These are phyloP conservation scores for Moesziomyces sp. DNA, from an alignment of 1,284 basidiomycete genomes.

Conservation along the genomic window DNA sequence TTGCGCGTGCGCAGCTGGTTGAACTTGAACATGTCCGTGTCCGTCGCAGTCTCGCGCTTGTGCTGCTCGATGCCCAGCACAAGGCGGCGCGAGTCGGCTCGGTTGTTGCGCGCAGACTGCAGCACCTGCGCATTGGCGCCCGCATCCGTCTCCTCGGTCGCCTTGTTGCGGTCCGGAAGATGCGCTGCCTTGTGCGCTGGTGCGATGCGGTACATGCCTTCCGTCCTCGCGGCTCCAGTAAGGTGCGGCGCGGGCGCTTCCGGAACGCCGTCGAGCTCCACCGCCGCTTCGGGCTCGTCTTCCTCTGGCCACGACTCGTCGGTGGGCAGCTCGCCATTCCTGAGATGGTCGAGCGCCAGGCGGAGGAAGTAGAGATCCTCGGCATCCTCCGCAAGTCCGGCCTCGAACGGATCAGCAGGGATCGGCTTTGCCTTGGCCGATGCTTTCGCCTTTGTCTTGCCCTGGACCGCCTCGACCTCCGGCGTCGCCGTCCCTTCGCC, in stretches of 20 bases:
- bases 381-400: slow-evolving; percentile 80
- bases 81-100: slow-evolving; percentile 91
- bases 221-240: slow-evolving; percentile 86
- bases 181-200: slow-evolving; percentile 92
- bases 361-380: slow-evolving; percentile 90
- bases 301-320: slow-evolving; percentile 28
- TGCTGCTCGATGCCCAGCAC: slow-evolving; percentile 95
- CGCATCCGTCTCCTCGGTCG: slow-evolving; percentile 68
- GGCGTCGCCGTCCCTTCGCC: slow-evolving; percentile 21
- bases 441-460: slow-evolving; percentile 16
- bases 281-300: slow-evolving; percentile 37
- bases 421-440: slow-evolving; percentile 22
- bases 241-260: slow-evolving; percentile 70
- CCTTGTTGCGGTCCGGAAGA: slow-evolving; percentile 73
- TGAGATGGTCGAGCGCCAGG: slow-evolving; percentile 72
- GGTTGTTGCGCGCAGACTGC: slow-evolving; percentile 87
- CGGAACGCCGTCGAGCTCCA: slow-evolving; percentile 60
- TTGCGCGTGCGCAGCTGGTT: slow-evolving; percentile 97
- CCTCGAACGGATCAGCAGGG: slow-evolving; percentile 72
- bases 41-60: slow-evolving; percentile 73
- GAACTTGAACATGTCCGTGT: slow-evolving; percentile 82
- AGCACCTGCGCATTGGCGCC: slow-evolving; percentile 69
- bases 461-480: slow-evolving; percentile 3
- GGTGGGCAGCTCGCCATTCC: slow-evolving; percentile 45
- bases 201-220: slow-evolving; percentile 94